Base-by-base conservation (phyloP, 1,139 yeast genomes). In the Meyerozyma elateridarum region DNA sequence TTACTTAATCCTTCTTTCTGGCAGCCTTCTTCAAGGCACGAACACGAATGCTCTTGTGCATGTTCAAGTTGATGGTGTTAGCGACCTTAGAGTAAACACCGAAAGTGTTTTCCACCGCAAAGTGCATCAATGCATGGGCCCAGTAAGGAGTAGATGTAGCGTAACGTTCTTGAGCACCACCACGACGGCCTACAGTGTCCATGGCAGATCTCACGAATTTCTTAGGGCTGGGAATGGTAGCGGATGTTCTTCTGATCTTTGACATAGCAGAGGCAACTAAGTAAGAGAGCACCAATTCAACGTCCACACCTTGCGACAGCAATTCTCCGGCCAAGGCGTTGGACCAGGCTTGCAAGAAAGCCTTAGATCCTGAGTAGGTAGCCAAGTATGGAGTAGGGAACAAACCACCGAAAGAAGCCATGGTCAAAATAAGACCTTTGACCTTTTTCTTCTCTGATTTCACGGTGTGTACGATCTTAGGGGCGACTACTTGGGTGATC, bases 371-470 rank as follows among this genome's bases (percentile, higher is more conserved):
- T 12, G 97, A 84, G 64, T 91, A 91, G 6, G 91, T 83, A 15
- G 97, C 95, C 50, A 93, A 73, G 47, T 79, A 72, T 15, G 98
- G 96, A 12, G 96, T 83, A 35, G 98, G 98, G 33, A 85, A 70
- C 44, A 88, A 70, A 2, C 97, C 99, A 33, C 95, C 95, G 54
- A 91, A 91, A 2, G 97, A 89, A 22, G 98, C 96, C 96, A 91
- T 87, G 25, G 94, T 88, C 50, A 91, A 65, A 39, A 93, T 75
- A 49, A 91, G 73, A 25, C 95, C 95, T 40, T 75, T 71, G 18
- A 62, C 52, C 29, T 59, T 58, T 41, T 59, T 54, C 40, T 53
- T 44, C 41, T 64, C 54, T 26, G 59, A 42, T 18, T 49, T 46
- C 21, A 76, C 73, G 28, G 82, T 73, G n/a, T 66, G 56, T 31